Conservation (phyloP, 2,329 filamentous ascomycete genomes). For the Ophiocordyceps camponoti-leonardi region DNA sequence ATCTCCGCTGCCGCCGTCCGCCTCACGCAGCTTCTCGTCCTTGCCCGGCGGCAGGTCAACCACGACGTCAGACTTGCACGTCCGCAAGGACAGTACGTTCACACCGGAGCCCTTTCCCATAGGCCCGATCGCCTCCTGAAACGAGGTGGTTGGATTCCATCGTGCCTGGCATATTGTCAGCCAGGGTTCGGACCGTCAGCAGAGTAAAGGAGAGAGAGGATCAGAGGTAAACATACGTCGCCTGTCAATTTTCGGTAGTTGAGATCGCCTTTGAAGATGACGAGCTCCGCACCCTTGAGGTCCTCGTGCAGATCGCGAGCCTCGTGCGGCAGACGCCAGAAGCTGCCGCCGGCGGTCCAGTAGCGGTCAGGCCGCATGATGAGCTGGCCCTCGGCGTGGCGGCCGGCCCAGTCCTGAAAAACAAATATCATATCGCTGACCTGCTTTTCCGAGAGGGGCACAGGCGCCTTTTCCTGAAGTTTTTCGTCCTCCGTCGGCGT, state of each 20-base stretch:
- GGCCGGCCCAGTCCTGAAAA: constrained; percentile 62
- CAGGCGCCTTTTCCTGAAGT: constrained; percentile 36
- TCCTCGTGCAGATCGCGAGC: constrained; percentile 57
- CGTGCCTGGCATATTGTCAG: constrained; percentile 10
- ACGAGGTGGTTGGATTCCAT: constrained; percentile 82
- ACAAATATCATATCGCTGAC: constrained; percentile 52
- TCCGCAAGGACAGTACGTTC: constrained; percentile 72
- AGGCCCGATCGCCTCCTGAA: constrained; percentile 69
- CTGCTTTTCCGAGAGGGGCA: constrained; percentile 50
- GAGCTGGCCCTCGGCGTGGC: constrained; percentile 73
- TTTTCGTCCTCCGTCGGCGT: constrained; percentile 51
- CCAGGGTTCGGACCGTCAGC: neutral
- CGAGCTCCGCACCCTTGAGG: constrained; percentile 65
- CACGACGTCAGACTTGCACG: constrained; percentile 92
- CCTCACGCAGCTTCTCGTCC: constrained; percentile 61
- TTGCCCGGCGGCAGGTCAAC: constrained; percentile 69
- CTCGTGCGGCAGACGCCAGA: constrained; percentile 64
- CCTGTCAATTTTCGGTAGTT: constrained; percentile 89
- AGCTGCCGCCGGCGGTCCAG: constrained; percentile 80
- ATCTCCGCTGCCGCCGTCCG: constrained; percentile 55
- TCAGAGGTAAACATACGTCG: constrained; percentile 43
- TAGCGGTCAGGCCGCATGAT: constrained; percentile 71
- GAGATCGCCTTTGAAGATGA: constrained; percentile 92
- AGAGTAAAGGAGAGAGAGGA: neutral
- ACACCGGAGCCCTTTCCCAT: constrained; percentile 68